Conservation (phyloP, 2,329 filamentous ascomycete species). For the Penicillium italicum region DNA sequence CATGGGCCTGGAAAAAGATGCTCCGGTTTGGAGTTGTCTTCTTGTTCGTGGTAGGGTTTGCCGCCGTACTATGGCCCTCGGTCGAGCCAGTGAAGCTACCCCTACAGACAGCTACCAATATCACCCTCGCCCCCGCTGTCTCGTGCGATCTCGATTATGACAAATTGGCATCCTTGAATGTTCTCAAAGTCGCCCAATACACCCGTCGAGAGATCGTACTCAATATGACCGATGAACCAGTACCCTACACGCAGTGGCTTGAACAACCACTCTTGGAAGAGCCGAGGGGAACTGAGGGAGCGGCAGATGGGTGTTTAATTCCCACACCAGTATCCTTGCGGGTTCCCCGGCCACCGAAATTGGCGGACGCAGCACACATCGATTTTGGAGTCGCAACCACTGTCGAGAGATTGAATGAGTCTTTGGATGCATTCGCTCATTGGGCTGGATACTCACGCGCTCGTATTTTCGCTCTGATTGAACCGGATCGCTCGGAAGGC, state of each 20-base stretch:
- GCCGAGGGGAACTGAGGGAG: conserved; percentile 7
- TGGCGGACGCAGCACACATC: conserved; percentile 49
- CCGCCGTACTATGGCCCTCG: conserved; percentile 27
- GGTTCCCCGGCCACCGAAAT: conserved; percentile 45
- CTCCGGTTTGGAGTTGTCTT: conserved; percentile 28
- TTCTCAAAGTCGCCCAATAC: conserved; percentile 29
- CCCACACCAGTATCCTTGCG: conserved; percentile 47
- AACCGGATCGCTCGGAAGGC: conserved; percentile 34
- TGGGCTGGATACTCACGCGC: conserved; percentile 55
- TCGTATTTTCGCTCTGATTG: conserved; percentile 52
- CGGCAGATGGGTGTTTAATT: conserved; percentile 37
- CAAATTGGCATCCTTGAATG: conserved; percentile 22
- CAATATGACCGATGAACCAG: conserved; percentile 18
- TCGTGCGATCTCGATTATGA: conserved; percentile 29
- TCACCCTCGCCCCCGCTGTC: conserved; percentile 30
- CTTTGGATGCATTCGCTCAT: conserved; percentile 52
- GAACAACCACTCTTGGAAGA: conserved; percentile 27
- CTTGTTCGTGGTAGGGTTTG: conserved; percentile 26
- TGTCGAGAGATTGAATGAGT: conserved; percentile 49
- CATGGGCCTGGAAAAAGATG: conserved; percentile 33
- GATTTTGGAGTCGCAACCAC: conserved; percentile 58
- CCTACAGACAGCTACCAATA: conserved; percentile 23
- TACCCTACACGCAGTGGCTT: conserved; percentile 28
- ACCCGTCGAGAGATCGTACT: conserved; percentile 32
- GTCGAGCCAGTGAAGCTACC: conserved; percentile 12